Percentiles rank a stretch among this genome's conserved stretches.
Conservation (phyloP, 1,284 basidiomycete species). For the Boletus albobrunnescens region DNA sequence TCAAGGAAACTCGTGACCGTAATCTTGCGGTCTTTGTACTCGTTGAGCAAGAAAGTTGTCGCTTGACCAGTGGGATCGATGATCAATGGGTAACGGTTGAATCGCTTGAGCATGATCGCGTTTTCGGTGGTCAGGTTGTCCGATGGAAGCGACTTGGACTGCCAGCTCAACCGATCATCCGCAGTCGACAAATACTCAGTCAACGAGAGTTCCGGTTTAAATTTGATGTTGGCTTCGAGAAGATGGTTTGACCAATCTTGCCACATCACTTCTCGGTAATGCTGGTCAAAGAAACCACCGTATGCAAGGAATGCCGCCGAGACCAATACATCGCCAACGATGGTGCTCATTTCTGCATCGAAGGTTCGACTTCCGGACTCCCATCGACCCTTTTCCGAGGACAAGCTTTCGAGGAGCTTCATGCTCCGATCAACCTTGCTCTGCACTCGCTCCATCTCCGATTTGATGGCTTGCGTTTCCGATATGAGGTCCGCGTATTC, state of each 20-base stretch:
- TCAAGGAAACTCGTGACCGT: conserved; percentile 98
- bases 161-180: conserved; percentile 95
- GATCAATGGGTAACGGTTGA: conserved; percentile 96
- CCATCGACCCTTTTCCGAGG: conserved; percentile 94
- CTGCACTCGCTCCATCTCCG: conserved; percentile 97
- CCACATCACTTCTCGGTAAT: conserved; percentile 97
- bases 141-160: conserved; percentile 89
- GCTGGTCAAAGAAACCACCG: conserved; percentile 98
- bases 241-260: conserved; percentile 92
- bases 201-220: conserved; percentile 89
- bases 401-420: conserved; percentile 91
- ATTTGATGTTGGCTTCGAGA: conserved; percentile 85
- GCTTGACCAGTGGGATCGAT: conserved; percentile 99
- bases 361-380: conserved; percentile 94
- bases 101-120: conserved; percentile 97
- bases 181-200: conserved; percentile 97
- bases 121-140: conserved; percentile 98
- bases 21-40: conserved; percentile 95
- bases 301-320: conserved; percentile 98
- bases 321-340: conserved; percentile 94
- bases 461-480: conserved; percentile 95
- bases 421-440: conserved; percentile 96
- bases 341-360: conserved; percentile 98
- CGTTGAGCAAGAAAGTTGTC: conserved; percentile 88
- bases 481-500: conserved; percentile 97